Conservation (phyloP, 805 yeast genomes). For the Lipomyces sp. region DNA sequence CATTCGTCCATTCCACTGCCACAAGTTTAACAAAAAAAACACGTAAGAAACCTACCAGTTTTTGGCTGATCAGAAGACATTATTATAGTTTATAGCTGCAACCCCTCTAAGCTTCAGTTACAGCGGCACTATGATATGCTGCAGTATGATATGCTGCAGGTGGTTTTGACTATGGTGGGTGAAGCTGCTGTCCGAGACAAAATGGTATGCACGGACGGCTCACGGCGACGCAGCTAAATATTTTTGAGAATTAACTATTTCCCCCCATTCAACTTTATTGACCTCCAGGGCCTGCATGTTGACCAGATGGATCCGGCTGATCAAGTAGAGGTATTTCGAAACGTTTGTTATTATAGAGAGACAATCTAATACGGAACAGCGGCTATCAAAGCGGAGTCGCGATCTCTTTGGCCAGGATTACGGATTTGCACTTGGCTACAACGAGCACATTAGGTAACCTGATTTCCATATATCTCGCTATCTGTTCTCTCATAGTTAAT, state of each 20-base stretch:
- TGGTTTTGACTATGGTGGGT: background rate
- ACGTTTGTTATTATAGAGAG: background rate
- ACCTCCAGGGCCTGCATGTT: background rate
- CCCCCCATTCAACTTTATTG: background rate
- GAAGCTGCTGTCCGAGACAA: too few relatives aligned
- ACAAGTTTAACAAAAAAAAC: background rate
- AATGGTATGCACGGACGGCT: too few relatives aligned
- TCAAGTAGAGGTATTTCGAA: constrained; percentile 29
- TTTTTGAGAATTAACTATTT: background rate
- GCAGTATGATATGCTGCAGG: background rate
- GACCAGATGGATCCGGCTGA: constrained; percentile 22
- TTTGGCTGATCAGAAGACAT: background rate
- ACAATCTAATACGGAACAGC: constrained; percentile 10
- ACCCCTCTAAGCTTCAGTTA: background rate
- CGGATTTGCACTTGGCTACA: constrained; percentile 35
- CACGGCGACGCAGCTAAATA: background rate
- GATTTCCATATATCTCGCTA: background rate
- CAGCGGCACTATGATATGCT: background rate
- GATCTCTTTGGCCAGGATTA: constrained; percentile 36
- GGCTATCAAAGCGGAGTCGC: constrained; percentile 34
- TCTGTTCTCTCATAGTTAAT: background rate
- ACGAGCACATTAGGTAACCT: constrained; percentile 32
- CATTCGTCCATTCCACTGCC: background rate
- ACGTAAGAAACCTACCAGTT: background rate
- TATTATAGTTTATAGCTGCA: background rate